Evolutionary conservation across 129 eudicot species (phyloP).

Genomic region (Erigeron canadensis): DNA sequence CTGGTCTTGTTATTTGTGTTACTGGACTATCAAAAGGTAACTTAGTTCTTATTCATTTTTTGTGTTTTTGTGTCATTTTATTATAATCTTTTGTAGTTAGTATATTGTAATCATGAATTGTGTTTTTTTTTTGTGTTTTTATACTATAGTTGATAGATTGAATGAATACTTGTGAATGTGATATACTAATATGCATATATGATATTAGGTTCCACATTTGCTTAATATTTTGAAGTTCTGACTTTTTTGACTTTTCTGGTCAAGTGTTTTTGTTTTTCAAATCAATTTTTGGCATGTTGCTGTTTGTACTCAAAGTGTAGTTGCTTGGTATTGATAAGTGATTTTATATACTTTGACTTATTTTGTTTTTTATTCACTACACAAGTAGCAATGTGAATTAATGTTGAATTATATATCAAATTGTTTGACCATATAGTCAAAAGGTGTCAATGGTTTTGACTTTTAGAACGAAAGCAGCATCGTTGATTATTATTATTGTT

Average conservation of each 20-base stretch:
- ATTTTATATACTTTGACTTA: not conserved
- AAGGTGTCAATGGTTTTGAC: not conserved
- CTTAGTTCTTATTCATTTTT: conserved; percentile 5
- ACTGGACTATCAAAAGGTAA: conserved; percentile 92
- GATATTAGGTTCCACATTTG: not conserved
- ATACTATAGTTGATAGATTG: not conserved
- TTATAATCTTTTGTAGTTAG: not conserved
- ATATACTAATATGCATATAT: not conserved
- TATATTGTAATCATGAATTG: not conserved
- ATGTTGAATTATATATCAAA: not conserved
- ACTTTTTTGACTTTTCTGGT: not conserved
- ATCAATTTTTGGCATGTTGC: not conserved
- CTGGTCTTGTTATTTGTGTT: conserved; percentile 82
- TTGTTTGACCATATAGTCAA: conserved; percentile 1
- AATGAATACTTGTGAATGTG: conserved; percentile 9
- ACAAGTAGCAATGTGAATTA: not conserved
- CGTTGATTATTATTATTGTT: not conserved
- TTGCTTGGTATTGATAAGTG: not conserved
- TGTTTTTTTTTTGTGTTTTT: not conserved
- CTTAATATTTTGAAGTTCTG: not conserved
- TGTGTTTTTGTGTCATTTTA: not conserved
- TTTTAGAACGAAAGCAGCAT: not conserved
- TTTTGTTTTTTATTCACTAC: not conserved
- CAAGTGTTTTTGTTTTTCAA: not conserved
- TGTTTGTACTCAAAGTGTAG: not conserved